Evolutionary conservation across 2,329 filamentous ascomycete genomes (phyloP).

Genomic region (Aspergillus hortae): DNA sequence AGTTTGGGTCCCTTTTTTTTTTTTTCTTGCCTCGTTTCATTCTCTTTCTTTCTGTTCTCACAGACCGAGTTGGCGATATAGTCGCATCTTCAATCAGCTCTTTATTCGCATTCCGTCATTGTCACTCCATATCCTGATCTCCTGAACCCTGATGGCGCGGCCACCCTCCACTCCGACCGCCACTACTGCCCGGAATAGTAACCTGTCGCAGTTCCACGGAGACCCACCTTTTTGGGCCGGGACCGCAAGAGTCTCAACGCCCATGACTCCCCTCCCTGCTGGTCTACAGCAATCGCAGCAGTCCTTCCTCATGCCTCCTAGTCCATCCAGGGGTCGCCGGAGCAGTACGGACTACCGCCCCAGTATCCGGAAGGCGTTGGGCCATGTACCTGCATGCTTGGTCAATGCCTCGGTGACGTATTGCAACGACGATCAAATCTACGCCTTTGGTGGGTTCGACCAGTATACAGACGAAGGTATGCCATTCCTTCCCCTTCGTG

Average conservation of each 20-base stretch:
- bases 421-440: slow-evolving; percentile 95
- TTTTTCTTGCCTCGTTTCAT: slow-evolving; percentile 8
- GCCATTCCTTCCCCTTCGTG: slow-evolving; percentile 6
- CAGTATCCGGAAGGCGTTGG: slow-evolving; percentile 73
- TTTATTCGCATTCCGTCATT: background rate
- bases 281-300: slow-evolving; percentile 53
- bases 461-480: slow-evolving; percentile 91
- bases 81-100: background rate
- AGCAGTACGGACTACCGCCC: slow-evolving; percentile 73
- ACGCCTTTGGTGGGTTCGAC: slow-evolving; percentile 96
- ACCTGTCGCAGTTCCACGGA: slow-evolving; percentile 25
- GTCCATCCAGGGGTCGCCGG: slow-evolving; percentile 64
- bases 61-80: background rate
- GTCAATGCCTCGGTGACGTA: slow-evolving; percentile 99
- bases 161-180: slow-evolving; percentile 22
- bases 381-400: slow-evolving; percentile 83
- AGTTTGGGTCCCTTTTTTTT: slow-evolving; percentile 7
- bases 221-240: slow-evolving; percentile 33
- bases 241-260: slow-evolving; percentile 25
- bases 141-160: slow-evolving; percentile 26
- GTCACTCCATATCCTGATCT: background rate
- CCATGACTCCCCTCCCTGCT: slow-evolving; percentile 33
- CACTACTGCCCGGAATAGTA: slow-evolving; percentile 20
- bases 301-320: slow-evolving; percentile 89
- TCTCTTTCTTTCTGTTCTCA: background rate